phyloP scores from a whole-genome alignment of 2,329 filamentous ascomycete genomes.

The Diaporthe citrichinensis region DNA sequence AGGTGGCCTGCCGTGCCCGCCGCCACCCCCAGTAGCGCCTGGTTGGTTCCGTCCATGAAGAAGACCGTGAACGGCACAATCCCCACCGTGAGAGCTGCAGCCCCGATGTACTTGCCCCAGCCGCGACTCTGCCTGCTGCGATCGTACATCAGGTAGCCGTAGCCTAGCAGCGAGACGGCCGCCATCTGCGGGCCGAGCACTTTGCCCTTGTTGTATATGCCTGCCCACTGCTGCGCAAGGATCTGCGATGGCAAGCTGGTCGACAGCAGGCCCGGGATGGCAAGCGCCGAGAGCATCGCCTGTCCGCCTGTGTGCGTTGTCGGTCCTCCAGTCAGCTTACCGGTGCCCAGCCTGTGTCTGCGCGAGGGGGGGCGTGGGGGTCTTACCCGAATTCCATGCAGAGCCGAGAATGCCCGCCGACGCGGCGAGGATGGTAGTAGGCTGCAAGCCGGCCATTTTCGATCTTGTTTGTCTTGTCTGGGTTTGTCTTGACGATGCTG shows the following conservation, averaged over 20 bases:
- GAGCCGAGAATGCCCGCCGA: conserved; percentile 56
- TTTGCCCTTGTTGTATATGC: conserved; percentile 54
- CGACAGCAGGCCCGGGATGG: conserved; percentile 50
- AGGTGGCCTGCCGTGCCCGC: conserved; percentile 42
- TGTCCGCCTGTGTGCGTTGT: conserved; percentile 51
- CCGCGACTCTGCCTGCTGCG: conserved; percentile 44
- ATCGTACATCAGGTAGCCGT: conserved; percentile 55
- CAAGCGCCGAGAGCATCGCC: conserved; percentile 53
- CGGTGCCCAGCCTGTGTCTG: conserved; percentile 16
- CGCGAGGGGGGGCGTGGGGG: conserved; percentile 24
- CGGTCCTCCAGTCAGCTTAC: neutral
- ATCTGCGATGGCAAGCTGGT: conserved; percentile 48
- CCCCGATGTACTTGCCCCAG: conserved; percentile 54
- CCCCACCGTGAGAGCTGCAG: conserved; percentile 51
- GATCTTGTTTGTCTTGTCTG: neutral
- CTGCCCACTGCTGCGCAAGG: conserved; percentile 54
- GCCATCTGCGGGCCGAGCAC: conserved; percentile 55
- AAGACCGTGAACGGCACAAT: conserved; percentile 58
- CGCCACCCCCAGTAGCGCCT: conserved; percentile 47
- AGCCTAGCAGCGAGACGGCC: conserved; percentile 50
- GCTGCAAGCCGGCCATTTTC: conserved; percentile 37
- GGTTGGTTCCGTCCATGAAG: conserved; percentile 56
- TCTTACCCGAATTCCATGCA: conserved; percentile 54
- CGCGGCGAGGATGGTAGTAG: conserved; percentile 49
- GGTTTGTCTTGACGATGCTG: neutral